Percentiles rank a stretch among this genome's conserved stretches.
These are phyloP conservation scores for Penicillium brevicompactum DNA, from an alignment of 2,329 filamentous ascomycete species.

Conservation along the genomic window DNA sequence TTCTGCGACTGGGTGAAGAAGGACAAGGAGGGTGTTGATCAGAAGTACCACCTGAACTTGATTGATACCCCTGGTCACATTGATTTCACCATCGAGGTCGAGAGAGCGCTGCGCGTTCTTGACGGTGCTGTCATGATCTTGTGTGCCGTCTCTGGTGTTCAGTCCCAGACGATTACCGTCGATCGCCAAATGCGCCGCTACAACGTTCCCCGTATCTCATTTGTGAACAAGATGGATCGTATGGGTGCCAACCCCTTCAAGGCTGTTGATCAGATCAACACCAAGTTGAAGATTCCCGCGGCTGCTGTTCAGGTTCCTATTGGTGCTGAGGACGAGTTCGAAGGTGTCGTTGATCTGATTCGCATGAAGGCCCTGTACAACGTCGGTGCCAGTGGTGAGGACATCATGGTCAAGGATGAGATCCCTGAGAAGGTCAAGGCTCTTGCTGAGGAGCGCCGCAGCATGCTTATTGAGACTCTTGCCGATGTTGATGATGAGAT, in stretches of 20 bases:
- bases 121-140: constrained; percentile 98
- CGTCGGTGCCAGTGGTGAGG: constrained; percentile 78
- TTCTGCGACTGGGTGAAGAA: constrained; percentile 96
- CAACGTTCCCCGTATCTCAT: constrained; percentile 91
- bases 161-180: constrained; percentile 97
- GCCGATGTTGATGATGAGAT: constrained; percentile 98
- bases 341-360: constrained; percentile 90
- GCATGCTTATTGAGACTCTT: constrained; percentile 86
- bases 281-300: constrained; percentile 88
- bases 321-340: constrained; percentile 85
- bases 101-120: constrained; percentile 88
- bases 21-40: constrained; percentile 73
- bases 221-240: constrained; percentile 99
- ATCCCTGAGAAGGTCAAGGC: constrained; percentile 78
- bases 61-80: constrained; percentile 99
- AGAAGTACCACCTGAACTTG: constrained; percentile 96
- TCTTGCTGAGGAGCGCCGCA: constrained; percentile 79
- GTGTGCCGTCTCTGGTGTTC: constrained; percentile 94
- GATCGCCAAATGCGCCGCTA: constrained; percentile 99
- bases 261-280: constrained; percentile 95
- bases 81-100: constrained; percentile 98
- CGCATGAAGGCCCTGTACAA: constrained; percentile 93
- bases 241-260: constrained; percentile 99
- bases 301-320: constrained; percentile 95
- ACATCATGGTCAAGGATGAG: constrained; percentile 73